Base-by-base conservation (phyloP, 345 rosid genomes). In the Bruguiera parviflora region DNA sequence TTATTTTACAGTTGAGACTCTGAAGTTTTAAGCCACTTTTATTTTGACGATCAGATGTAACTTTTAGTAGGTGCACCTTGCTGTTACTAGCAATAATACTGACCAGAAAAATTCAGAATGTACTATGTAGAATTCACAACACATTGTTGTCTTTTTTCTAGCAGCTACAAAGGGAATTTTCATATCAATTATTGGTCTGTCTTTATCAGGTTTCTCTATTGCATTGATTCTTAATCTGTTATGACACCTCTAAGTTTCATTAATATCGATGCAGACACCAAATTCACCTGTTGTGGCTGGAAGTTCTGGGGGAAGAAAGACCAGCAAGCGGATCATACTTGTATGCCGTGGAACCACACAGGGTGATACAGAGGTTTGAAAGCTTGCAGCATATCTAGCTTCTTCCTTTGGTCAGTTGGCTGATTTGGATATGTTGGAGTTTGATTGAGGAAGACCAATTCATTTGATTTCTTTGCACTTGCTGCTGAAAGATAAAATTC, bases 221-320 rank as follows among this genome's bases (percentile, higher is more conserved):
- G 59, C 59, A 21, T 24, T 5, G 11, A 55, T 55, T 55, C 4
- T 33, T 10, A 25, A 22, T 16, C 59, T 55, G 16, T 55, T 55
- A 22, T 55, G 59, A 22, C 24, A 24, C 51, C 72, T 47, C 39
- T 66, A 72, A 75, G 62, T 61, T 58, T 29, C 66, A 67, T 62
- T 84, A 77, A 69, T 71, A 66, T 71, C 65, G 43, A 70, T 82
- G 83, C 92, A 94, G 98, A 94, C 97, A 68, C 96, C 98, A 35
- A 76, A 71, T 67, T 91, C 96, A 47, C 97, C 98, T 69, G 72
- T 91, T 75, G 90, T 87, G 67, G 70, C 70, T 77, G 96, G 89
- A 74, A 81, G 82, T 77, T 83, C 87, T 58, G 89, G 53, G 20
- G 96, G 98, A 62, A 87, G 96, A 69, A 33, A 87, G 79, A 51